Evolutionary conservation across 139 green algal genomes (phyloP).

Genomic region (Coelastrella sp.): DNA sequence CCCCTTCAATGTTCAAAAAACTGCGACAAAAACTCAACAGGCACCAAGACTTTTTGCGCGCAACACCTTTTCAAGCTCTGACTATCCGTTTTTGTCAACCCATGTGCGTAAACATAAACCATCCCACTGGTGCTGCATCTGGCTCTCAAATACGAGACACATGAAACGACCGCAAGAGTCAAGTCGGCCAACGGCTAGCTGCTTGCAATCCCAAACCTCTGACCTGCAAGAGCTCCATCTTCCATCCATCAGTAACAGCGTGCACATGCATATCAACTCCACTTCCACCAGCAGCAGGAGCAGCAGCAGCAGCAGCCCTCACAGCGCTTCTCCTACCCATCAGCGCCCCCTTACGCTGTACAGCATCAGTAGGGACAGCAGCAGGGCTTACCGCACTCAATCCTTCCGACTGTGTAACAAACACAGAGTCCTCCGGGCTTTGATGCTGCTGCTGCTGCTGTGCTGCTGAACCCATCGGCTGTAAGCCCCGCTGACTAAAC

Average conservation of each 20-base stretch:
- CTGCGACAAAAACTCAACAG: too few species aligned
- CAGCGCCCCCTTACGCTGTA: too few species aligned
- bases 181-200: too few species aligned
- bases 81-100: too few species aligned
- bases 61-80: too few species aligned
- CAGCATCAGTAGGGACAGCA: background rate
- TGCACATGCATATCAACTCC: background rate
- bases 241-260: constrained; percentile 57
- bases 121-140: too few species aligned
- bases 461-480: background rate
- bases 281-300: too few species aligned
- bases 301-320: background rate
- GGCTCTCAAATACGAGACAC: too few species aligned
- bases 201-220: background rate
- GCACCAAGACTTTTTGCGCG: too few species aligned
- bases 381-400: background rate
- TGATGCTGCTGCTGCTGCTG: constrained; percentile 34
- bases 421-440: background rate
- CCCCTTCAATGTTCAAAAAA: too few species aligned
- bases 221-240: constrained; percentile 55
- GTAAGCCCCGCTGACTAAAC: background rate
- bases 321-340: background rate
- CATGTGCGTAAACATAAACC: too few species aligned
- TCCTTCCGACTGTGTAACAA: background rate
- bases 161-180: too few species aligned